These are phyloP conservation scores for Pichia terricola DNA, from an alignment of 1,139 yeast species.

Conservation along the genomic window DNA sequence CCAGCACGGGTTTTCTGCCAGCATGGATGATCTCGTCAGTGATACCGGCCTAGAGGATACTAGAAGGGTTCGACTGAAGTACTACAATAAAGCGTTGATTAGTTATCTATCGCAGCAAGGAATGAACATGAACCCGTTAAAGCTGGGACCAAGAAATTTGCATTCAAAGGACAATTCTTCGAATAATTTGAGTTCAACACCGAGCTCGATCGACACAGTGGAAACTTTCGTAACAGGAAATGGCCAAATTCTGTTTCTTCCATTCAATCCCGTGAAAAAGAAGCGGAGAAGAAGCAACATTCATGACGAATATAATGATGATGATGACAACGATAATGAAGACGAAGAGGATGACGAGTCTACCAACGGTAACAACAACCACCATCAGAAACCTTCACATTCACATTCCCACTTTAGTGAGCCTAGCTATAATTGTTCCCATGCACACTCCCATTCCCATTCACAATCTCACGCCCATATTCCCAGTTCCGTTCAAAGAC, in stretches of 20 bases:
- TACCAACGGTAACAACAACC: conserved; percentile 5
- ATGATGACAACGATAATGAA: conserved; percentile 21
- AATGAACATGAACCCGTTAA: conserved; percentile 19
- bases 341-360: conserved; percentile 15
- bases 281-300: conserved; percentile 13
- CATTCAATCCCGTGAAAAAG: conserved; percentile 24
- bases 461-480: too few relatives aligned
- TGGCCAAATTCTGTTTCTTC: conserved; percentile 25
- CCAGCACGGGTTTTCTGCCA: conserved; percentile 5
- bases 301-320: conserved; percentile 17
- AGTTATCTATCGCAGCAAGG: conserved; percentile 21
- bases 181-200: neutral
- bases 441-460: too few relatives aligned
- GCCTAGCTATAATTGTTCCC: neutral
- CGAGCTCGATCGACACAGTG: conserved; percentile 9
- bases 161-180: neutral
- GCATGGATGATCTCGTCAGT: conserved; percentile 17
- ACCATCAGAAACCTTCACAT: conserved; percentile 5
- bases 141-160: conserved; percentile 10
- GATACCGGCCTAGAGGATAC: neutral
- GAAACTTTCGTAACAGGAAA: conserved; percentile 23
- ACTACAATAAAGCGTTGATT: conserved; percentile 20
- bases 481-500: too few relatives aligned
- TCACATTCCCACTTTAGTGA: neutral
- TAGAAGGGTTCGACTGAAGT: conserved; percentile 12